Conservation (phyloP, 768 basidiomycete species). For the Russula ochroleuca region DNA sequence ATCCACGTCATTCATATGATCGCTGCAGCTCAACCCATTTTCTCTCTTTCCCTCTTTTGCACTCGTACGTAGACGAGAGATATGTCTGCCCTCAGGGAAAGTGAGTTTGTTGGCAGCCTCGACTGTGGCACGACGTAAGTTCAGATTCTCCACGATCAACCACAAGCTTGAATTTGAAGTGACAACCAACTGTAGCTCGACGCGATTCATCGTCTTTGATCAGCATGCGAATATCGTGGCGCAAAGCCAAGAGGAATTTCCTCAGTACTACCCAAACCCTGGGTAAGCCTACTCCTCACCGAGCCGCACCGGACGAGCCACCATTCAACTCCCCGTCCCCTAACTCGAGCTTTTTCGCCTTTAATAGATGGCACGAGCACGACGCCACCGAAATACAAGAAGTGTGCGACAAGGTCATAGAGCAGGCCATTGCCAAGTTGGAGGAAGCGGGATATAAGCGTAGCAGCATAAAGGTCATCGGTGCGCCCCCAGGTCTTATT, state of each 20-base stretch:
- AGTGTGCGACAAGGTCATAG: conserved; percentile 71
- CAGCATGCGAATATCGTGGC: conserved; percentile 81
- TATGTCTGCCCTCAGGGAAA: conserved; percentile 47
- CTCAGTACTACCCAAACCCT: conserved; percentile 88
- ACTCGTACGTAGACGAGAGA: not conserved
- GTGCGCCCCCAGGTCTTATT: conserved; percentile 42
- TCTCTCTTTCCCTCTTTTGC: not conserved
- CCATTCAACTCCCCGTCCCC: not conserved
- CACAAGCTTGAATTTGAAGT: not conserved
- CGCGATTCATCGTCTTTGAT: conserved; percentile 90
- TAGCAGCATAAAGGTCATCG: conserved; percentile 86
- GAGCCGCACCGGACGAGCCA: not conserved
- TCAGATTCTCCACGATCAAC: not conserved
- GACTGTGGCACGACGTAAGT: conserved; percentile 95
- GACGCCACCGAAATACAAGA: conserved; percentile 78
- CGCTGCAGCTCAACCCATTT: not conserved
- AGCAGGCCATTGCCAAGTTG: conserved; percentile 62
- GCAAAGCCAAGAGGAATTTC: conserved; percentile 88
- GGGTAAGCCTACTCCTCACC: conserved; percentile 45
- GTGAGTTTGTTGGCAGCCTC: conserved; percentile 85
- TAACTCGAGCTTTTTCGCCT: not conserved
- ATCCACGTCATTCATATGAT: conserved; percentile 8
- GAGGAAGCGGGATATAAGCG: conserved; percentile 72
- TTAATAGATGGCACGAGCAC: conserved; percentile 88
- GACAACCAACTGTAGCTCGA: conserved; percentile 51